Conservation (phyloP, 108 stramenopile genomes). For the Pseudonitzschia multiseries region DNA sequence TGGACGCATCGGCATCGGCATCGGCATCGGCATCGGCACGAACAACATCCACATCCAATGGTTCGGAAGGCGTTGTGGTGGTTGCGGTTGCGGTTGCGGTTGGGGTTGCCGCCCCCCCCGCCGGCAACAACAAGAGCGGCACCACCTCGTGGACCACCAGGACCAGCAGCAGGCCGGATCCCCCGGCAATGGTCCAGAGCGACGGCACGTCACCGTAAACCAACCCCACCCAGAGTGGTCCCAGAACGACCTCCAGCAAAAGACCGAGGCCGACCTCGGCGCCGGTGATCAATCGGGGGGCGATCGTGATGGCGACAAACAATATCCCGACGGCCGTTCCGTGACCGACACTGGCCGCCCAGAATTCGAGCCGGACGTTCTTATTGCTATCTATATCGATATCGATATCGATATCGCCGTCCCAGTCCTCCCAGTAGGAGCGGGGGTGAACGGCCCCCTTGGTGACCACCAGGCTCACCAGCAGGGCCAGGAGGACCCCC, state of each 20-base stretch:
- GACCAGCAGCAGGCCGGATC: neutral
- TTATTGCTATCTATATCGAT: no score
- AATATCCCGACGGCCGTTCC: neutral
- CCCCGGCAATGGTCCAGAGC: neutral
- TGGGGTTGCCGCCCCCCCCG: no score
- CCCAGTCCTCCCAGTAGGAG: neutral
- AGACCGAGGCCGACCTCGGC: neutral
- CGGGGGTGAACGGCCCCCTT: neutral
- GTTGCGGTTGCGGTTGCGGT: no score
- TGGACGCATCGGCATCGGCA: no score
- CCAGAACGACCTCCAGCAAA: neutral
- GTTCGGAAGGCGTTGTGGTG: no score
- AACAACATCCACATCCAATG: no score
- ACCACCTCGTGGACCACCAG: neutral
- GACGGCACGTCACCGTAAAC: constrained; percentile 3
- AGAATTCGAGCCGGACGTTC: no score
- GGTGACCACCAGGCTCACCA: neutral
- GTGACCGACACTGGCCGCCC: neutral
- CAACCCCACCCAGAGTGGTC: neutral
- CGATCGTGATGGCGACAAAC: neutral
- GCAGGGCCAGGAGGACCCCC: neutral
- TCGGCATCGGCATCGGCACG: no score
- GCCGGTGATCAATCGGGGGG: neutral
- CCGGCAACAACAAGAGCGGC: neutral
- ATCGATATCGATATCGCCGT: no score